These are phyloP conservation scores for Aspergillus bridgeri DNA, from an alignment of 495 filamentous ascomycete species.

Conservation along the genomic window DNA sequence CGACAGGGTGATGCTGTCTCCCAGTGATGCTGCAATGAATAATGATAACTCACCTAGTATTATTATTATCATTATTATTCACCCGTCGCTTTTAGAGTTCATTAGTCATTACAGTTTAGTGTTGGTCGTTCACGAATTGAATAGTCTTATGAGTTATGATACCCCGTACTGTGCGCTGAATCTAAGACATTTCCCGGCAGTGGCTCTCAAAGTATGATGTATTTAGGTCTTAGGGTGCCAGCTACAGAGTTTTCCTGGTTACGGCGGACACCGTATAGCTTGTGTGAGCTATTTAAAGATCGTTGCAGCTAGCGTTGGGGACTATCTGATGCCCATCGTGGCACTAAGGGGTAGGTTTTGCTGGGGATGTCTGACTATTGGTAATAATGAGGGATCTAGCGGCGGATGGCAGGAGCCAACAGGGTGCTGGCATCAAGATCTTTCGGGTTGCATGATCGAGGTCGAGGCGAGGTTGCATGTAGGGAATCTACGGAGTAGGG, in stretches of 20 bases:
- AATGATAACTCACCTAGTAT: no score
- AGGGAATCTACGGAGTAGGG: no score
- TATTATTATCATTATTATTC: no score
- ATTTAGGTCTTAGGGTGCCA: background rate
- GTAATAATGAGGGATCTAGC: slow-evolving; percentile 3
- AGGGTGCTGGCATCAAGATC: no score
- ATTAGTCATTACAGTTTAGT: no score
- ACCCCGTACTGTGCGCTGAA: background rate
- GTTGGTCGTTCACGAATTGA: no score
- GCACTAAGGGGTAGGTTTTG: background rate
- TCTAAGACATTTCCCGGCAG: background rate
- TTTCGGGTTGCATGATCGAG: background rate
- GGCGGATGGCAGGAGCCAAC: no score
- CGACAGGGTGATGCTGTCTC: no score
- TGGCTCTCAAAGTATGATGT: background rate
- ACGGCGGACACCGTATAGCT: background rate
- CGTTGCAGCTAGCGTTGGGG: background rate
- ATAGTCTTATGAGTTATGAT: no score
- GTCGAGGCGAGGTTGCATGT: no score
- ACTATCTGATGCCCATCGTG: background rate
- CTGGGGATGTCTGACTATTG: slow-evolving; percentile 11
- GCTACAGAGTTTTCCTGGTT: background rate
- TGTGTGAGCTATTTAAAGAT: background rate
- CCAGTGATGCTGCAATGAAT: no score
- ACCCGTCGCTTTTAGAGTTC: no score